Evolutionary conservation across 805 yeast genomes (phyloP).

Genomic region (Candida khao-thaluensis): DNA sequence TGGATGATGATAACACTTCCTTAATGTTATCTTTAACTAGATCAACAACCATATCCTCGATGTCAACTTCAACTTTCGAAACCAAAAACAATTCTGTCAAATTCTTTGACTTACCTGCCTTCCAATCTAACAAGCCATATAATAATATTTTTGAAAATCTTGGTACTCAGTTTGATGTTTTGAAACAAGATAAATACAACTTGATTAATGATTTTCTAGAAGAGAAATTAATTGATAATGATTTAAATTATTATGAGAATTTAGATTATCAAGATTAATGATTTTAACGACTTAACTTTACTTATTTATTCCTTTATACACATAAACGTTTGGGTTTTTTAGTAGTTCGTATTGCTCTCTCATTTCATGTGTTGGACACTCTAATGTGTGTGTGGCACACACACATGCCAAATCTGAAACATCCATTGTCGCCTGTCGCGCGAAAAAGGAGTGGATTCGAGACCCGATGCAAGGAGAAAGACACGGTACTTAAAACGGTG

Average conservation of each 20-base stretch:
- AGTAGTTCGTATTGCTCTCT: too few species aligned
- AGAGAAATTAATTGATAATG: slow-evolving; percentile 39
- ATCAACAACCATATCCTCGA: slow-evolving; percentile 41
- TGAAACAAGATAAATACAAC: slow-evolving; percentile 37
- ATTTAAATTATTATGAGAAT: slow-evolving; percentile 32
- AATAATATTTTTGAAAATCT: slow-evolving; percentile 6
- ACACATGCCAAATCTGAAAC: slow-evolving; percentile 3
- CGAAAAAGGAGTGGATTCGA: too few species aligned
- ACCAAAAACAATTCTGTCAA: slow-evolving; percentile 14
- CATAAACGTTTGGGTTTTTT: slow-evolving; percentile 3
- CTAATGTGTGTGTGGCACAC: too few species aligned
- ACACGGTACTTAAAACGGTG: neutral
- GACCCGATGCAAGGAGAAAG: neutral
- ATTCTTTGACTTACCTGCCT: slow-evolving; percentile 34
- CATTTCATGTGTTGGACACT: too few species aligned
- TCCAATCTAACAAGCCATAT: slow-evolving; percentile 1
- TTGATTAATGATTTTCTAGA: slow-evolving; percentile 41
- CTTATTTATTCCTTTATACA: slow-evolving; percentile 10
- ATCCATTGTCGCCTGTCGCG: neutral
- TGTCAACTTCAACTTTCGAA: slow-evolving; percentile 19
- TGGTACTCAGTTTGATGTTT: slow-evolving; percentile 13
- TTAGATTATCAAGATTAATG: slow-evolving; percentile 15
- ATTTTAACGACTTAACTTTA: slow-evolving; percentile 15
- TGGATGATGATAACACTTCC: slow-evolving; percentile 28
- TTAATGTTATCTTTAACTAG: slow-evolving; percentile 41